A percentile compares a stretch with the other conserved stretches of the same genome.
Evolutionary conservation across 305 asterid species (phyloP).

Genomic region (Fraxinus nigra): DNA sequence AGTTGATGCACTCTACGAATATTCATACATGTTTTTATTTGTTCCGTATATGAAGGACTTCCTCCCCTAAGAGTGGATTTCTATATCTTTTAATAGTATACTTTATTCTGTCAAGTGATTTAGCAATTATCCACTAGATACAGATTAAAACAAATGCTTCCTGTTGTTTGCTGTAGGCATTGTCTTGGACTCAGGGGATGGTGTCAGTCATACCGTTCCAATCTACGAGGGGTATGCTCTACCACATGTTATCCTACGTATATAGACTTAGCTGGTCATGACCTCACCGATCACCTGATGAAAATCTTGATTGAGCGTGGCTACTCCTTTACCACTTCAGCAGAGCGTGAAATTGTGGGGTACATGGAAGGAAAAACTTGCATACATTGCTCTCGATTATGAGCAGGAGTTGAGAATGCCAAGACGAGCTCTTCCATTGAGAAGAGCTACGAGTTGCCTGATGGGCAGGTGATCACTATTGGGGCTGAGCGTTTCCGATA

Average conservation of each 20-base stretch:
- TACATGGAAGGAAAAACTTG: conserved; percentile 27
- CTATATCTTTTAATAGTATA: not conserved
- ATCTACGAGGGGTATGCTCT: conserved; percentile 28
- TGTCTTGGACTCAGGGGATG: conserved; percentile 32
- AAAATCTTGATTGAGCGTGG: conserved; percentile 29
- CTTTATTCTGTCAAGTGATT: not conserved
- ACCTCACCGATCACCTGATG: conserved; percentile 28
- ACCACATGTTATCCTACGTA: conserved; percentile 30
- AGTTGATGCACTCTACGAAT: not conserved
- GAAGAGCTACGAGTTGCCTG: conserved; percentile 24
- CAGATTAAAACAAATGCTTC: not conserved
- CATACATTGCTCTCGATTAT: conserved; percentile 33
- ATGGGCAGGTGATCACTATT: conserved; percentile 24
- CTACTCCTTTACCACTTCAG: conserved; percentile 24
- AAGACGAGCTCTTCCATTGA: conserved; percentile 25
- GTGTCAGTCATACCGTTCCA: conserved; percentile 34
- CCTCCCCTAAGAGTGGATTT: not conserved
- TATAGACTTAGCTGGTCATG: conserved; percentile 29
- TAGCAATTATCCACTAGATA: not conserved
- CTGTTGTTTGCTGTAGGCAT: conserved; percentile 14
- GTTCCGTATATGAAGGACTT: not conserved
- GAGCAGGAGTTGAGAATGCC: conserved; percentile 25
- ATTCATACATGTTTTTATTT: not conserved
- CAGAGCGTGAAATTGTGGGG: conserved; percentile 28
- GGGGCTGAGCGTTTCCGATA: conserved; percentile 28